Conservation (phyloP, 2,329 filamentous ascomycete genomes). For the Septoria linicola region DNA sequence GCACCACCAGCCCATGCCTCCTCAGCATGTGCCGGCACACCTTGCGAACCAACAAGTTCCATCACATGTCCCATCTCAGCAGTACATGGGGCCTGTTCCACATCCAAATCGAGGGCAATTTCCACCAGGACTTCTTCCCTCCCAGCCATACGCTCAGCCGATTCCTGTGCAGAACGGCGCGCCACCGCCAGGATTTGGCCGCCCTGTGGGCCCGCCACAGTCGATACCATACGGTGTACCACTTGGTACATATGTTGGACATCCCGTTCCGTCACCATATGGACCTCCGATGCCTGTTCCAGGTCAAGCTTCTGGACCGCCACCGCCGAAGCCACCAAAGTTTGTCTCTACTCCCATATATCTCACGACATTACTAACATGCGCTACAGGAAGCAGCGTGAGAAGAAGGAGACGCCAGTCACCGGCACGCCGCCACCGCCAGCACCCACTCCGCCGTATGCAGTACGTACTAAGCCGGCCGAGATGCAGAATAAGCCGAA, state of each 20-base stretch:
- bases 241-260: slow-evolving; percentile 12
- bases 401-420: slow-evolving; percentile 20
- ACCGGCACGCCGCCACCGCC: slow-evolving; percentile 24
- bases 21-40: neutral
- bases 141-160: slow-evolving; percentile 25
- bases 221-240: slow-evolving; percentile 21
- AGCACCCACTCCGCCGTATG: slow-evolving; percentile 27
- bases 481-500: slow-evolving; percentile 15
- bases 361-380: slow-evolving; percentile 3
- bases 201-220: slow-evolving; percentile 20
- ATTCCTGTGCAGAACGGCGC: slow-evolving; percentile 10
- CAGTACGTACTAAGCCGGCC: slow-evolving; percentile 21
- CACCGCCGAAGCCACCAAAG: slow-evolving; percentile 6
- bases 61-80: slow-evolving; percentile 5
- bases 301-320: neutral
- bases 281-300: neutral
- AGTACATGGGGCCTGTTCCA: slow-evolving; percentile 10
- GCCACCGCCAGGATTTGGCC: slow-evolving; percentile 18
- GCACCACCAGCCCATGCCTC: neutral
- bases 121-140: slow-evolving; percentile 14
- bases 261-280: slow-evolving; percentile 5
- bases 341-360: neutral
- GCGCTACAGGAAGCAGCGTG: slow-evolving; percentile 15
- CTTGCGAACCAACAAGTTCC: slow-evolving; percentile 6
- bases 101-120: slow-evolving; percentile 13